These are phyloP conservation scores for Aspergillus steynii DNA, from an alignment of 495 filamentous ascomycete species.

Conservation along the genomic window DNA sequence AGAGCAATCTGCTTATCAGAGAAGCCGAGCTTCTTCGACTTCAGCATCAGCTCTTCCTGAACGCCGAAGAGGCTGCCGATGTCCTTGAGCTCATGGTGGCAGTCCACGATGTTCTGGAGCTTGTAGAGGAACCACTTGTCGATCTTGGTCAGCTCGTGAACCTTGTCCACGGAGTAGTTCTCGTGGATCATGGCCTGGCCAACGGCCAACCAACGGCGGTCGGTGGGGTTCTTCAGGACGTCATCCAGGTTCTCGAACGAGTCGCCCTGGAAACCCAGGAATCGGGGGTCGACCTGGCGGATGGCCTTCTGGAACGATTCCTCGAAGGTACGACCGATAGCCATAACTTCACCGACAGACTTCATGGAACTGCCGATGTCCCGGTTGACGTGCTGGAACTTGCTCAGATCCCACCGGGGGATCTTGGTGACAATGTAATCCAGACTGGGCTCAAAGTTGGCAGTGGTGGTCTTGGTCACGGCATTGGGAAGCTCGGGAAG, in stretches of 20 bases:
- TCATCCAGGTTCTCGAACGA: constrained; percentile 94
- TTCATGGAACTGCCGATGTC: constrained; percentile 98
- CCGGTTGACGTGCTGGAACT: constrained; percentile 94
- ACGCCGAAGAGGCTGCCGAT: constrained; percentile 69
- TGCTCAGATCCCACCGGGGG: constrained; percentile 97
- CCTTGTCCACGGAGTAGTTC: constrained; percentile 87
- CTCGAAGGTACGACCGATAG: constrained; percentile 93
- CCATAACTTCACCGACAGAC: constrained; percentile 99
- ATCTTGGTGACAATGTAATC: constrained; percentile 99
- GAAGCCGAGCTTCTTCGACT: constrained; percentile 92
- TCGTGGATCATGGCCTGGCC: constrained; percentile 92
- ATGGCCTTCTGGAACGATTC: constrained; percentile 99
- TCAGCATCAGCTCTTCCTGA: constrained; percentile 61
- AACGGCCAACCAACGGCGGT: constrained; percentile 95
- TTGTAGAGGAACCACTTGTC: constrained; percentile 82
- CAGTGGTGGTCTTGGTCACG: constrained; percentile 93
- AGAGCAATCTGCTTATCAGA: constrained; percentile 90
- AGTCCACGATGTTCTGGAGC: constrained; percentile 87
- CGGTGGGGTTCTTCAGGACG: constrained; percentile 94
- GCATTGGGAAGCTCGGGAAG: constrained; percentile 96
- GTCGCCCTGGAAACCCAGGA: constrained; percentile 87
- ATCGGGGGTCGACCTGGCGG: constrained; percentile 88
- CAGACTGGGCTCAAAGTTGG: constrained; percentile 96
- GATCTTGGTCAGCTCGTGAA: constrained; percentile 96
- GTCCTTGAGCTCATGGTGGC: constrained; percentile 77